phyloP scores from a whole-genome alignment of 257 asterid species.

The Solanum pimpinellifolium region DNA sequence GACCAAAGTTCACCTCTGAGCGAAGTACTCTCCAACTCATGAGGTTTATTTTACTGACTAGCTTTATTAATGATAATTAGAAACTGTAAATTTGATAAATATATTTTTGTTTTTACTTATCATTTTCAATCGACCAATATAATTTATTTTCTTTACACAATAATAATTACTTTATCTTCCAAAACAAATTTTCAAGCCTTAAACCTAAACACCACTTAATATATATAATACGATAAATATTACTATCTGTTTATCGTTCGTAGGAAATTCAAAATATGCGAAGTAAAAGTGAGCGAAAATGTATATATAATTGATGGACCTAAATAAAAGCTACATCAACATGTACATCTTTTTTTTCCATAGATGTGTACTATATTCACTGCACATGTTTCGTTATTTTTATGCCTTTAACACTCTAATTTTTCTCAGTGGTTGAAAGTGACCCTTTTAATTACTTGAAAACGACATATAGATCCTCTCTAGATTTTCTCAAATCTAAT shows the following conservation, averaged over 20 bases:
- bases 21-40: background rate
- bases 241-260: too few species aligned
- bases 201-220: too few species aligned
- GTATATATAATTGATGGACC: background rate
- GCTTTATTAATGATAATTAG: too few species aligned
- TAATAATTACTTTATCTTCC: too few species aligned
- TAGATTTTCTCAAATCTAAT: background rate
- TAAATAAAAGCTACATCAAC: background rate
- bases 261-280: too few species aligned
- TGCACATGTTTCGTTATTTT: slow-evolving; percentile 12
- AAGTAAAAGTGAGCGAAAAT: background rate
- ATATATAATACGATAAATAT: too few species aligned
- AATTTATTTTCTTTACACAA: too few species aligned
- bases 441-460: background rate
- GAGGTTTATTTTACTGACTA: too few species aligned
- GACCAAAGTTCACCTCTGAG: too few species aligned
- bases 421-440: background rate
- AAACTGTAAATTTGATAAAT: background rate
- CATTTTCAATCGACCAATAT: fast-evolving
- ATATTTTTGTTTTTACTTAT: too few species aligned
- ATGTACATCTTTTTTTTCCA: background rate
- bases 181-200: too few species aligned
- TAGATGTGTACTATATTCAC: slow-evolving; percentile 7
- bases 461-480: background rate
- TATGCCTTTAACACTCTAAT: background rate